Base-by-base conservation (phyloP, 768 basidiomycete species). In the Boletales sp. region DNA sequence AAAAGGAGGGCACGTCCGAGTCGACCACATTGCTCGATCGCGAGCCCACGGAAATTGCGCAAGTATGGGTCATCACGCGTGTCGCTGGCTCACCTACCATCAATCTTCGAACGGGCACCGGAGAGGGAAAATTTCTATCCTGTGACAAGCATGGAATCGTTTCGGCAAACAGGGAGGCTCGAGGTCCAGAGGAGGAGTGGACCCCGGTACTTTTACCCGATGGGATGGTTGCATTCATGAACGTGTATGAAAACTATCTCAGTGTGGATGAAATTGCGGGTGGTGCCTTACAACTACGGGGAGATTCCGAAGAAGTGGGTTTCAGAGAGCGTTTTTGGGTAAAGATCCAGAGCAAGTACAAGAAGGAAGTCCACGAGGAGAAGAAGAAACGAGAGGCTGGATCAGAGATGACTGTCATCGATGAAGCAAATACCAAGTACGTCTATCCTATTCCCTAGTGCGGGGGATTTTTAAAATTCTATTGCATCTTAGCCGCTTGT, bases 121-220 rank as follows among this genome's bases (percentile, higher is more conserved):
- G 88, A 19, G 89, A 88, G 64, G 90, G 90, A 10, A 93, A 93
- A 69, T 96, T 94, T 66, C 71, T 96, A 41, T 91, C 89, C 8
- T 90, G 87, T 69, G 90, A 94, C 71, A 77, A 84, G 53, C 83
- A 90, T 59, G 93, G 93, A 8, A 73, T 92, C 17, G 86, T 95
- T 13, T 81, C 85, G 55, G 85, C 88, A 39, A 86, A 90, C 63
- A 76, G 89, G 41, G 93, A 96, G 61, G 93, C 93, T 25, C 80
- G 93, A 31, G 94, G 93, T 2, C 87, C 90, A 5, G 90, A 95
- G 67, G 93, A 96, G 67, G 93, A 94, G 68, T 96, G 92, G 90
- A 88, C 87, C 4, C 87, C 92, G 14, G 79, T 91, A 21, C 72
- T 93, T 49, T 68, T 90, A 19, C 82, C 87, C 10, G 89, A 88